Evolutionary conservation across 768 basidiomycete species (phyloP).

Genomic region (Plicaturopsis crispa): DNA sequence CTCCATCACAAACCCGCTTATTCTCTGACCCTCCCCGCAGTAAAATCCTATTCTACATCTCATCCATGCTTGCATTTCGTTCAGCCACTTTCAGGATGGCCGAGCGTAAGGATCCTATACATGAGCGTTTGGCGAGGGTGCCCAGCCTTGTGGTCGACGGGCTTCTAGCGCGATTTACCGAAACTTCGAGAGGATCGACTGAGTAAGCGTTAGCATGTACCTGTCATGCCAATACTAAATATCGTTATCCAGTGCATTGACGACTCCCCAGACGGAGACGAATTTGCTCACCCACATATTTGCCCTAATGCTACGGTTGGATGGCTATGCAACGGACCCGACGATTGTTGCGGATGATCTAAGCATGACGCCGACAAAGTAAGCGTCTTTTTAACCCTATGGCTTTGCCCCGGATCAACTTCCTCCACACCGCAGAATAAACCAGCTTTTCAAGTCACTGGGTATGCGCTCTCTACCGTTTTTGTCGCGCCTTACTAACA

Average conservation of each 20-base stretch:
- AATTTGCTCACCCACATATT: constrained; percentile 74
- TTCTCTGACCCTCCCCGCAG: constrained; percentile 26
- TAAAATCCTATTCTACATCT: constrained; percentile 74
- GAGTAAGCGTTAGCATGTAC: constrained; percentile 34
- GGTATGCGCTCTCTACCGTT: constrained; percentile 26
- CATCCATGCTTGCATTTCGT: constrained; percentile 72
- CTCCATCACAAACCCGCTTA: constrained; percentile 1
- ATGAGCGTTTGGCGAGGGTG: constrained; percentile 48
- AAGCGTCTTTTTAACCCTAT: constrained; percentile 20
- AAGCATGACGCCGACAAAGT: constrained; percentile 58
- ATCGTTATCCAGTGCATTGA: constrained; percentile 31
- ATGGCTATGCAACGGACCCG: constrained; percentile 70
- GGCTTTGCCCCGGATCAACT: not conserved
- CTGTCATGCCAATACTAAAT: not conserved
- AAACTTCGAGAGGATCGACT: constrained; percentile 58
- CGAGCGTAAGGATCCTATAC: constrained; percentile 43
- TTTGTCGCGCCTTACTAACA: constrained; percentile 2
- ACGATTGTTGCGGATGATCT: constrained; percentile 67
- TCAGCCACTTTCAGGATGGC: constrained; percentile 28
- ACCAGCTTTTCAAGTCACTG: constrained; percentile 35
- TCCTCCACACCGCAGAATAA: constrained; percentile 5
- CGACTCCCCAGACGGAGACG: constrained; percentile 65
- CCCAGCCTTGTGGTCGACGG: constrained; percentile 66
- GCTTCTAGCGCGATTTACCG: constrained; percentile 74
- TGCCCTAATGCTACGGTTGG: constrained; percentile 71